phyloP scores from a whole-genome alignment of 192 early-diverging fungal species.

The Umbelopsis sp. region DNA sequence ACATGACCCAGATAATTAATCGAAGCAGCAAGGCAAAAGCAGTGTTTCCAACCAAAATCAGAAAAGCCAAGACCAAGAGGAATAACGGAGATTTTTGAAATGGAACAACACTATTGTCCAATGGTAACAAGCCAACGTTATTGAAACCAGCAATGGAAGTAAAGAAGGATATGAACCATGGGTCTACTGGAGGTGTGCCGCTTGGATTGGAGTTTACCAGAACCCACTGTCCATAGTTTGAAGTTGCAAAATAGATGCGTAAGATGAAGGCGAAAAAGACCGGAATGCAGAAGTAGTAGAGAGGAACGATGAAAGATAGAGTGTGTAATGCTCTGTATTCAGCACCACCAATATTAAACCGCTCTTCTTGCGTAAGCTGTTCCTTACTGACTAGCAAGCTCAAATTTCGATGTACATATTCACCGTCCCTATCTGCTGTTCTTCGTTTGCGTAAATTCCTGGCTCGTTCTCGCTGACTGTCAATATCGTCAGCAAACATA shows the following conservation, averaged over 20 bases:
- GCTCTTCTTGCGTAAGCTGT: slow-evolving; percentile 30
- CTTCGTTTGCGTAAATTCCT: neutral
- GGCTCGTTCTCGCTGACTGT: slow-evolving; percentile 24
- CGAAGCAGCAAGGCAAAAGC: slow-evolving; percentile 34
- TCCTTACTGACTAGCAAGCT: neutral
- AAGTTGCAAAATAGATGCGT: slow-evolving; percentile 31
- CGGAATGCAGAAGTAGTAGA: slow-evolving; percentile 28
- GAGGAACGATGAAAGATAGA: slow-evolving; percentile 22
- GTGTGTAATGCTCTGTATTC: slow-evolving; percentile 36
- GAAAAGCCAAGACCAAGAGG: slow-evolving; percentile 19
- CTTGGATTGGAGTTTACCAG: slow-evolving; percentile 22
- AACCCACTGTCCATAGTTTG: slow-evolving; percentile 25
- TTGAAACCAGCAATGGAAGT: slow-evolving; percentile 25
- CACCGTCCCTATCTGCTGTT: neutral
- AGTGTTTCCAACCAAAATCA: slow-evolving; percentile 36
- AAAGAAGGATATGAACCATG: slow-evolving; percentile 38
- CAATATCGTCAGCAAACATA: slow-evolving; percentile 37
- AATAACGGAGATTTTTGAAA: slow-evolving; percentile 34
- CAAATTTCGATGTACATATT: neutral
- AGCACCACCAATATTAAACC: slow-evolving; percentile 32
- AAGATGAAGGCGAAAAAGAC: slow-evolving; percentile 23
- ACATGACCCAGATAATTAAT: slow-evolving; percentile 30
- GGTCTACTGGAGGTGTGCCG: slow-evolving; percentile 16
- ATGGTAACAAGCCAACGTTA: slow-evolving; percentile 29
- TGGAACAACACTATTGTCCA: slow-evolving; percentile 35